phyloP scores from a whole-genome alignment of 2,329 filamentous ascomycete species.

The Penicillium brevicompactum region DNA sequence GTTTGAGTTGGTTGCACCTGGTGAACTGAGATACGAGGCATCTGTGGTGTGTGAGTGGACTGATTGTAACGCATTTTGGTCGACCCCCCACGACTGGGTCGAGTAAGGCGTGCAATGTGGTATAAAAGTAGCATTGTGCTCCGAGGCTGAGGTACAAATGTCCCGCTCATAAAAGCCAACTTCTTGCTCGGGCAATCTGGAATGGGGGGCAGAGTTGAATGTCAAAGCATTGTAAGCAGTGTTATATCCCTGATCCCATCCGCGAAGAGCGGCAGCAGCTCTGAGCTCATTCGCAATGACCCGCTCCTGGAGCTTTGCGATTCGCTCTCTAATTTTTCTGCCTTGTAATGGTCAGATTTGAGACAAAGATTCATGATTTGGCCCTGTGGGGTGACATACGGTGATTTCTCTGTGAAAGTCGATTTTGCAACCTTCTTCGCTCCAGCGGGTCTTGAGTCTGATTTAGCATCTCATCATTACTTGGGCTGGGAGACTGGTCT shows the following conservation, averaged over 20 bases:
- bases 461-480: slow-evolving; percentile 8
- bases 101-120: slow-evolving; percentile 1
- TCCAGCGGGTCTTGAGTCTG: slow-evolving; percentile 35
- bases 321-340: slow-evolving; percentile 37
- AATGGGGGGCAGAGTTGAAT: slow-evolving; percentile 4
- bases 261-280: slow-evolving; percentile 30
- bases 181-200: slow-evolving; percentile 8
- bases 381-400: slow-evolving; percentile 19
- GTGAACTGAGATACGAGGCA: neutral
- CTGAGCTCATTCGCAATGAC: slow-evolving; percentile 37
- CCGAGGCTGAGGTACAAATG: neutral
- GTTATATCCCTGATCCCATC: slow-evolving; percentile 29
- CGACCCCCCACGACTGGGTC: slow-evolving; percentile 3
- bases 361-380: no score
- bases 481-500: slow-evolving; percentile 12
- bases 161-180: neutral
- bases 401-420: slow-evolving; percentile 37
- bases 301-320: slow-evolving; percentile 38
- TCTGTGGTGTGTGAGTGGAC: neutral
- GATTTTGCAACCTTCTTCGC: slow-evolving; percentile 33
- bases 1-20: neutral
- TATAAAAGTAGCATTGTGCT: slow-evolving; percentile 8
- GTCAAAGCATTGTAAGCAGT: slow-evolving; percentile 9
- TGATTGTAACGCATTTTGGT: neutral
- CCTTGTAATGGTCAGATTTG: slow-evolving; percentile 17